phyloP scores from a whole-genome alignment of 2,329 filamentous ascomycete genomes.

The Pyrenophora tritici-repentis region DNA sequence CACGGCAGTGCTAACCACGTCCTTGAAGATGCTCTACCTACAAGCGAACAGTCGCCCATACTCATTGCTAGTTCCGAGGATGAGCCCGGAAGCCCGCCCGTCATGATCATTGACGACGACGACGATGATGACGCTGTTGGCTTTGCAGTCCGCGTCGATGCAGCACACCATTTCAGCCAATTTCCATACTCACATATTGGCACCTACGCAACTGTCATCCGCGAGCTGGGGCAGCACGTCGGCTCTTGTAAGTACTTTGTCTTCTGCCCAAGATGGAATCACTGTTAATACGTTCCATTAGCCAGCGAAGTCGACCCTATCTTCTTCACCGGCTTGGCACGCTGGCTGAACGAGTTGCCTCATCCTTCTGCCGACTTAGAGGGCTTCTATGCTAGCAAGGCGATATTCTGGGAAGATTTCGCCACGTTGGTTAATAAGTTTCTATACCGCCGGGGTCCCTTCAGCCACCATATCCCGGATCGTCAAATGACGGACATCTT shows the following conservation, averaged over 20 bases:
- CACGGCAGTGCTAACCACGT: constrained; percentile 14
- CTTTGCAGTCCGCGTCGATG: constrained; percentile 28
- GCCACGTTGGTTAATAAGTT: constrained; percentile 34
- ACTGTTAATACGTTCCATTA: constrained; percentile 25
- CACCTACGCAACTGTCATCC: constrained; percentile 26
- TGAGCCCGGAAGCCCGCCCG: constrained; percentile 35
- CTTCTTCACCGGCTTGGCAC: constrained; percentile 30
- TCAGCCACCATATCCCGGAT: constrained; percentile 37
- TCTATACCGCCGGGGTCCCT: constrained; percentile 33
- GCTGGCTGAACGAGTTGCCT: constrained; percentile 39
- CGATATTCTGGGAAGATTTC: constrained; percentile 45
- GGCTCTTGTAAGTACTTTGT: constrained; percentile 27
- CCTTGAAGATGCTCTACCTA: constrained; percentile 11
- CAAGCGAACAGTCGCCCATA: constrained; percentile 16
- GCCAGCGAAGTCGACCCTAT: constrained; percentile 23
- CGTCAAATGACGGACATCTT: constrained; percentile 32
- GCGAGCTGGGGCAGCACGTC: constrained; percentile 32
- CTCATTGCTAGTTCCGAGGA: constrained; percentile 24
- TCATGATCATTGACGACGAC: constrained; percentile 48
- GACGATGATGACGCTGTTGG: constrained; percentile 36
- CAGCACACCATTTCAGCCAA: constrained; percentile 35
- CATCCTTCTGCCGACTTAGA: constrained; percentile 24
- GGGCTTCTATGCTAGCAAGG: constrained; percentile 34
- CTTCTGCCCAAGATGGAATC: not conserved
- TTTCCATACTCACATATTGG: constrained; percentile 38